Evolutionary conservation across 1,284 basidiomycete genomes (phyloP).

Genomic region (Mycena sp.): DNA sequence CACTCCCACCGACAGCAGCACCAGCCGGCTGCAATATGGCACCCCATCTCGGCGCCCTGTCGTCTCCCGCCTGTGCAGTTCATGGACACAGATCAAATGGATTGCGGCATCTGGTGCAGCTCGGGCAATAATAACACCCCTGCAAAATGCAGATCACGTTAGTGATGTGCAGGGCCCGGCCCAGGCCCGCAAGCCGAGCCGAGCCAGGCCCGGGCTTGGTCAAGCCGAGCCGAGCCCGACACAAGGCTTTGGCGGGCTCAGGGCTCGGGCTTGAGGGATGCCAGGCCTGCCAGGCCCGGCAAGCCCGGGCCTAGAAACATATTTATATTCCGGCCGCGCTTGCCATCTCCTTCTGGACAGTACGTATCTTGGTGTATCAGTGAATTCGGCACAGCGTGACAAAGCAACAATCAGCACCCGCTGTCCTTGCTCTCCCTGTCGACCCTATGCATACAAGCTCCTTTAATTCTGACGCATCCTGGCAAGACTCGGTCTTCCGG

Average conservation of each 20-base stretch:
- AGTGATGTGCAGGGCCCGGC: too few species aligned
- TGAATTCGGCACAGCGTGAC: not conserved
- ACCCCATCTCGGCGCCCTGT: too few species aligned
- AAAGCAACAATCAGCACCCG: not conserved
- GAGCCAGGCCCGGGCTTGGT: not conserved
- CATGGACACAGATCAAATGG: too few species aligned
- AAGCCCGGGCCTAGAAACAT: not conserved
- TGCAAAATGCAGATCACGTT: too few species aligned
- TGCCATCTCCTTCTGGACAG: too few species aligned
- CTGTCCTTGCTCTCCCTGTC: slow-evolving; percentile 1
- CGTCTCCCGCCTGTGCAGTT: too few species aligned
- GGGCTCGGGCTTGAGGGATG: not conserved
- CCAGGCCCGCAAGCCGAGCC: too few species aligned
- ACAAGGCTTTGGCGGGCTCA: not conserved
- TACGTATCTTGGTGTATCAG: not conserved
- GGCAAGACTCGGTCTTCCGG: not conserved
- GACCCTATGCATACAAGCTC: not conserved
- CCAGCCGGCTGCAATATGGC: too few species aligned
- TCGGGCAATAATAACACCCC: too few species aligned
- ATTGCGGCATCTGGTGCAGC: too few species aligned
- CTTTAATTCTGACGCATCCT: not conserved
- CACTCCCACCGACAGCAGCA: too few species aligned
- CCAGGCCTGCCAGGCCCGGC: not conserved
- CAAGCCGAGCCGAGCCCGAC: not conserved
- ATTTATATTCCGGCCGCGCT: not conserved